A percentile compares a stretch with the other conserved stretches of the same genome.
phyloP scores from a whole-genome alignment of 1,284 basidiomycete species.

The Ustilago tritici region DNA sequence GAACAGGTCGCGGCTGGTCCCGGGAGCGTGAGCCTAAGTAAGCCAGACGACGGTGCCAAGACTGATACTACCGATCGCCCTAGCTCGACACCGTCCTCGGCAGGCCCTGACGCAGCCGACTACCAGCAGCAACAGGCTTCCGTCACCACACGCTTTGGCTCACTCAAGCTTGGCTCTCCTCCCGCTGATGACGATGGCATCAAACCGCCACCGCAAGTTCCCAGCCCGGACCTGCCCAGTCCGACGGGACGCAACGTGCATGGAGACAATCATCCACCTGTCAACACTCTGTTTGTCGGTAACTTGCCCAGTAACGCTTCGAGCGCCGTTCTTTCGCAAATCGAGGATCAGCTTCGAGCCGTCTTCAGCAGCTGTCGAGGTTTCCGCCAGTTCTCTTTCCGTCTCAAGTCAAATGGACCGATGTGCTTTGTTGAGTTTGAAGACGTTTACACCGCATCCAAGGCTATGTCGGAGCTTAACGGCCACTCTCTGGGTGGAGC shows the following conservation, averaged over 20 bases:
- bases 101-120: constrained; percentile 29
- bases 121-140: constrained; percentile 8
- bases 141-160: constrained; percentile 48
- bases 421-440: constrained; percentile 96
- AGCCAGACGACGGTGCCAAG: constrained; percentile 43
- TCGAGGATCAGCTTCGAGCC: constrained; percentile 85
- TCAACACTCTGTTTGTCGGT: constrained; percentile 63
- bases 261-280: constrained; percentile 61
- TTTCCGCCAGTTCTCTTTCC: constrained; percentile 90
- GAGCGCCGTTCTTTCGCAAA: constrained; percentile 73
- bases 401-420: constrained; percentile 93
- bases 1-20: constrained; percentile 14
- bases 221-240: constrained; percentile 47
- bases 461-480: constrained; percentile 87
- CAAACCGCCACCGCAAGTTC: constrained; percentile 24
- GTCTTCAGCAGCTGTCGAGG: constrained; percentile 84
- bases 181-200: constrained; percentile 24
- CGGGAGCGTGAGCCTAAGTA: constrained; percentile 6
- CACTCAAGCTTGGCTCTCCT: constrained; percentile 52
- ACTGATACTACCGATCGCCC: constrained; percentile 19
- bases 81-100: constrained; percentile 31
- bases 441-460: constrained; percentile 84
- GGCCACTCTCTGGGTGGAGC: constrained; percentile 89
- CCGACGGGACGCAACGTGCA: constrained; percentile 54
- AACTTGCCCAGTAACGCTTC: constrained; percentile 58